phyloP scores from a whole-genome alignment of 768 basidiomycete genomes.

The Astraeus odoratus region DNA sequence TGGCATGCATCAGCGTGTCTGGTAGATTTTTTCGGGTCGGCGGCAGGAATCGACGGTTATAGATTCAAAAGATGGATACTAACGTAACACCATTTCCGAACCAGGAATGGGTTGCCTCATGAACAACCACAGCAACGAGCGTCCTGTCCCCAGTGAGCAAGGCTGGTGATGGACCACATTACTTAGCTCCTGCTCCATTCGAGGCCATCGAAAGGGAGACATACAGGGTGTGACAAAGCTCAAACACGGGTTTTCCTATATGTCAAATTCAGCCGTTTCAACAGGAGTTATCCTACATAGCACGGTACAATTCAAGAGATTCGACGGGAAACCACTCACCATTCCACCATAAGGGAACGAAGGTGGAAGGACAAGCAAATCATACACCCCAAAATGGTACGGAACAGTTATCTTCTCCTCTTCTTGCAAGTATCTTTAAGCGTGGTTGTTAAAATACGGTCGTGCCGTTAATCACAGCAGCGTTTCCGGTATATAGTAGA shows the following conservation, averaged over 20 bases:
- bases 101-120: constrained; percentile 84
- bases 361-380: constrained; percentile 81
- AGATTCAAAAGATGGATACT: constrained; percentile 11
- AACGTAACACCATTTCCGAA: constrained; percentile 89
- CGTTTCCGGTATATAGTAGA: no score
- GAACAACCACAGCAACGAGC: constrained; percentile 83
- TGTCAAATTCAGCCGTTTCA: no score
- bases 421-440: constrained; percentile 58
- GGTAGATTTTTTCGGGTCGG: no score
- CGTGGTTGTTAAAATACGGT: no score
- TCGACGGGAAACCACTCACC: constrained; percentile 34
- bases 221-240: constrained; percentile 84
- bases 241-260: constrained; percentile 82
- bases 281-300: no score
- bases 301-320: no score
- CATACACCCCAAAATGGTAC: constrained; percentile 85
- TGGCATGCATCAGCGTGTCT: constrained; percentile 68
- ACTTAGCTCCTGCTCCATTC: no score
- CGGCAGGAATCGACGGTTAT: no score
- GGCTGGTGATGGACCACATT: constrained; percentile 32
- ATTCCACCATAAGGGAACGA: constrained; percentile 93
- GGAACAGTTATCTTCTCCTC: constrained; percentile 66
- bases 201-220: constrained; percentile 8
- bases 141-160: constrained; percentile 82
- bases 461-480: no score